phyloP scores from a whole-genome alignment of 1,284 basidiomycete species.

The Tremellales sp. region DNA sequence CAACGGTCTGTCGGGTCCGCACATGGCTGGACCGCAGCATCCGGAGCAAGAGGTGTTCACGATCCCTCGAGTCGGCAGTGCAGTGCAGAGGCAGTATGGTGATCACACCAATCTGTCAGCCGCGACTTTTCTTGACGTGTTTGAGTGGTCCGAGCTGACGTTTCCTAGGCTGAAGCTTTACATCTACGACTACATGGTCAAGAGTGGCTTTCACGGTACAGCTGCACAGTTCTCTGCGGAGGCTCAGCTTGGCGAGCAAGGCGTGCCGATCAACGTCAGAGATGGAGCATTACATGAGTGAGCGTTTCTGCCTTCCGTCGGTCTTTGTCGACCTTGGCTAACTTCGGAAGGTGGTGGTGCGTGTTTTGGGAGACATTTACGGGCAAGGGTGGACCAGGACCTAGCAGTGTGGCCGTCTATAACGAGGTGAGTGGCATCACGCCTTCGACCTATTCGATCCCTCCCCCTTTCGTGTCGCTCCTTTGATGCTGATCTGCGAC shows the following conservation, averaged over 20 bases:
- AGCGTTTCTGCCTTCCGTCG: constrained; percentile 15
- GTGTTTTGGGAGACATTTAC: constrained; percentile 50
- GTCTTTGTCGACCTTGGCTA: not conserved
- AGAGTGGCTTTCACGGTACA: constrained; percentile 34
- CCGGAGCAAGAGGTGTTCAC: constrained; percentile 23
- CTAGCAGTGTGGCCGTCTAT: constrained; percentile 40
- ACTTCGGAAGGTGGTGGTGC: constrained; percentile 50
- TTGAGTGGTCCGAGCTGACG: constrained; percentile 6
- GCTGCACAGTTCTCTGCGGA: constrained; percentile 42
- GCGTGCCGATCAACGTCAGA: constrained; percentile 43
- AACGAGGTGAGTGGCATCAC: constrained; percentile 40
- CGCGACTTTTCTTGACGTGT: not conserved
- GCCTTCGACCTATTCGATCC: constrained; percentile 1
- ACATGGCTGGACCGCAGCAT: constrained; percentile 10
- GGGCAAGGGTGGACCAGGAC: constrained; percentile 41
- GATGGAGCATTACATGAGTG: constrained; percentile 49
- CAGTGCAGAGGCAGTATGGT: constrained; percentile 19
- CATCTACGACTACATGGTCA: constrained; percentile 45
- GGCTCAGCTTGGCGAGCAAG: constrained; percentile 38
- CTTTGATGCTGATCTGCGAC: not conserved
- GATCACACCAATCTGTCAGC: constrained; percentile 42
- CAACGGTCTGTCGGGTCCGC: constrained; percentile 16
- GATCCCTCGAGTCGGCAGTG: constrained; percentile 33
- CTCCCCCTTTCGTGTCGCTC: not conserved
- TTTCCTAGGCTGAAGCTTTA: constrained; percentile 40